Percentiles rank a stretch among this genome's conserved stretches.
These are phyloP conservation scores for Cystofilobasidium macerans DNA, from an alignment of 768 basidiomycete genomes.

Conservation along the genomic window DNA sequence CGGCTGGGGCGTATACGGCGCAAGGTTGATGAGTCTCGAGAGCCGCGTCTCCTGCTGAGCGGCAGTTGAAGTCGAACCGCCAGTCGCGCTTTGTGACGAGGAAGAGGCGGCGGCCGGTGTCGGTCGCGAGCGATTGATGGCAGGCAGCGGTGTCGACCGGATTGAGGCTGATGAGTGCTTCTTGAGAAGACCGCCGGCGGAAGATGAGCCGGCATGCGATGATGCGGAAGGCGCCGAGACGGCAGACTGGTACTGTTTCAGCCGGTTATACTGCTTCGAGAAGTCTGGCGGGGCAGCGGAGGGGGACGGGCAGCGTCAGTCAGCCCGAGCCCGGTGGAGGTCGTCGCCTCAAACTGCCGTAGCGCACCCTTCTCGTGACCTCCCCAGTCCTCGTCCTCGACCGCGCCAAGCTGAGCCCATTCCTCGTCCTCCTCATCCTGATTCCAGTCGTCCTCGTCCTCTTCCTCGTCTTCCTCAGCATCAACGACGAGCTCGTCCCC, in stretches of 20 bases:
- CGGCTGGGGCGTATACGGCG: slow-evolving; percentile 41
- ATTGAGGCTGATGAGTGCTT: slow-evolving; percentile 29
- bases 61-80: too few species aligned
- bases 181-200: background rate
- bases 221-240: slow-evolving; percentile 29
- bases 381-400: slow-evolving; percentile 40
- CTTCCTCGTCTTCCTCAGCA: slow-evolving; percentile 23
- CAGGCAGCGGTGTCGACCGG: slow-evolving; percentile 55
- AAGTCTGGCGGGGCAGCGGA: slow-evolving; percentile 55
- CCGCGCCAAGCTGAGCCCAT: slow-evolving; percentile 25
- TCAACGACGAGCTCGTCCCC: background rate
- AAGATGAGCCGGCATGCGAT: slow-evolving; percentile 35
- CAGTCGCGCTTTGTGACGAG: background rate
- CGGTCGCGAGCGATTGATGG: slow-evolving; percentile 54
- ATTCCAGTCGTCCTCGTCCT: slow-evolving; percentile 10
- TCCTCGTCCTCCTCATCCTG: slow-evolving; percentile 26
- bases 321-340: background rate
- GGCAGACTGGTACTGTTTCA: slow-evolving; percentile 80
- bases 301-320: background rate
- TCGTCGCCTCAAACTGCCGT: background rate
- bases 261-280: slow-evolving; percentile 93
- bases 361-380: slow-evolving; percentile 37
- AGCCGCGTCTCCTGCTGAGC: slow-evolving; percentile 10
- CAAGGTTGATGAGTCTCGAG: slow-evolving; percentile 59
- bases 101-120: background rate